Conservation (phyloP, 805 yeast genomes). For the Hermanozyma aechmeae region DNA sequence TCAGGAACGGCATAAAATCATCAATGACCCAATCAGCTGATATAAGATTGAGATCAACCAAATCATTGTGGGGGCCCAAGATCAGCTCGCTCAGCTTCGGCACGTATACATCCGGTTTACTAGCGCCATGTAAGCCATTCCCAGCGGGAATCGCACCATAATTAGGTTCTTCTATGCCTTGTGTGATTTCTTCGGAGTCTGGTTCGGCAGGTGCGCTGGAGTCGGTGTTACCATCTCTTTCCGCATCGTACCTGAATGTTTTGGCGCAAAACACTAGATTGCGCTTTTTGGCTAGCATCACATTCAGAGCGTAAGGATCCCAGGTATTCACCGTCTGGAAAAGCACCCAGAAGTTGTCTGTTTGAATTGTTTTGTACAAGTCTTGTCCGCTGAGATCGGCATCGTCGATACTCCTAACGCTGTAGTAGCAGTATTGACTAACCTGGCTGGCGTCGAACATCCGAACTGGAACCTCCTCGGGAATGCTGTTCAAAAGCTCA, state of each 20-base stretch:
- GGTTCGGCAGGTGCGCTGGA: too few species aligned
- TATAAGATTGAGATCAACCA: constrained; percentile 7
- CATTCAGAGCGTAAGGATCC: neutral
- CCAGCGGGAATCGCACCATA: too few species aligned
- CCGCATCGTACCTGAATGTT: too few species aligned
- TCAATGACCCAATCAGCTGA: constrained; percentile 6
- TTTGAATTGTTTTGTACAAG: constrained; percentile 9
- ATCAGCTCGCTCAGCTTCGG: too few species aligned
- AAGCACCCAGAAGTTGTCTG: constrained; percentile 11
- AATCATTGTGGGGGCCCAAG: too few species aligned
- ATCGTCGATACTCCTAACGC: constrained; percentile 4
- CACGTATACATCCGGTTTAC: too few species aligned
- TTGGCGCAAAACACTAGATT: neutral
- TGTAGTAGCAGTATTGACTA: constrained; percentile 3
- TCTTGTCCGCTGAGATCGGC: constrained; percentile 5
- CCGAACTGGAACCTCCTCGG: constrained; percentile 3
- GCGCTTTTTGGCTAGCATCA: neutral
- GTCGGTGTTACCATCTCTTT: too few species aligned
- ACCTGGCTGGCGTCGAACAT: constrained; percentile 1
- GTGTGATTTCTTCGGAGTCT: too few species aligned
- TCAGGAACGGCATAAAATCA: constrained; percentile 1
- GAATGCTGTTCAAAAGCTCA: constrained; percentile 3
- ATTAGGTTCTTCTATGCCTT: too few species aligned
- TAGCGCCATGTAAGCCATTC: too few species aligned
- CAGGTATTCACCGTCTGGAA: constrained; percentile 3